A percentile compares a stretch with the other conserved stretches of the same genome.
These are phyloP conservation scores for Halophytophthora polymorphica DNA, from an alignment of 352 stramenopile species.

Conservation along the genomic window DNA sequence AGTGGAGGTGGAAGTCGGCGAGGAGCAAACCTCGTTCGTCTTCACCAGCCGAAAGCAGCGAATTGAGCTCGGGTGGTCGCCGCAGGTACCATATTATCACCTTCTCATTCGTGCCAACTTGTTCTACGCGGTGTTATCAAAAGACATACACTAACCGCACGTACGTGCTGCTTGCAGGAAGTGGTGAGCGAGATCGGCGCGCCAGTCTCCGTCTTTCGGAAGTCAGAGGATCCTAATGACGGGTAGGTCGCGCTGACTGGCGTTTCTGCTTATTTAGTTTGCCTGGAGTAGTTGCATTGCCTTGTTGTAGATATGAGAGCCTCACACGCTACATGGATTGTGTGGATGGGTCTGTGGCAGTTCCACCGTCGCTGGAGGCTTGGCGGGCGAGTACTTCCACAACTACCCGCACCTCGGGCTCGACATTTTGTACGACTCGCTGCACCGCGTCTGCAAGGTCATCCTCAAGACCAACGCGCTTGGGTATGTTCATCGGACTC, in stretches of 20 bases:
- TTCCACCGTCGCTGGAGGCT: constrained; percentile 46
- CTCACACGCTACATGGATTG: background rate
- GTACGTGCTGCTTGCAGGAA: constrained; percentile 31
- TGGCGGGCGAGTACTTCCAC: constrained; percentile 77
- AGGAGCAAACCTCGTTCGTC: constrained; percentile 33
- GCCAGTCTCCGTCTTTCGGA: constrained; percentile 76
- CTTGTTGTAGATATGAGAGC: background rate
- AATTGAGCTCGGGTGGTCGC: constrained; percentile 74
- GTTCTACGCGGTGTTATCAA: background rate
- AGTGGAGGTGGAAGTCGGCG: constrained; percentile 50
- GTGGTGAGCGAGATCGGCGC: constrained; percentile 75
- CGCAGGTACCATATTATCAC: constrained; percentile 42
- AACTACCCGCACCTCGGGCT: constrained; percentile 82
- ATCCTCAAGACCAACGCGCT: constrained; percentile 82
- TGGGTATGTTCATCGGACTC: constrained; percentile 27
- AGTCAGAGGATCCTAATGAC: constrained; percentile 68
- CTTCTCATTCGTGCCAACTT: background rate
- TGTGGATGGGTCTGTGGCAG: constrained; percentile 13
- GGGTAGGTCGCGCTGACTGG: constrained; percentile 25
- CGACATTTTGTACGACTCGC: constrained; percentile 72
- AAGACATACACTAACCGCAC: background rate
- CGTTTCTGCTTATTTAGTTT: background rate
- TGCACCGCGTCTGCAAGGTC: constrained; percentile 69
- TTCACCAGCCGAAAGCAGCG: constrained; percentile 66
- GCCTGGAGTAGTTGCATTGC: background rate